Base-by-base conservation (phyloP, 139 green algal species). In the Chlamydomonas urium region DNA sequence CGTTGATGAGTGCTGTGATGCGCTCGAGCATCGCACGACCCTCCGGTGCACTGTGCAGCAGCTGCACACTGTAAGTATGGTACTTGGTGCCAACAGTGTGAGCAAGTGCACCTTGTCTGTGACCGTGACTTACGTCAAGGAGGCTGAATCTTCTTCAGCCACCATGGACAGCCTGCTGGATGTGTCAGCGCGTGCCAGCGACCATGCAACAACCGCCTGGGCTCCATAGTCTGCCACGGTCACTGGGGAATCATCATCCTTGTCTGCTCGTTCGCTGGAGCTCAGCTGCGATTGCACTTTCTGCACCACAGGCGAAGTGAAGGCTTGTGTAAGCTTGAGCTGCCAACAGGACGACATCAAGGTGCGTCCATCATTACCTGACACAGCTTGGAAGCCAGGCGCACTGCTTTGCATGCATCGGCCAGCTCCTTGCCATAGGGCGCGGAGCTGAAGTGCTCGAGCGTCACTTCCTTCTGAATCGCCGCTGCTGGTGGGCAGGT, bases 221-320 rank as follows among this genome's bases (percentile, higher is more conserved):
- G 93, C 90, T 23, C 86, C 91, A 75, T 97, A 98, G 75, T 98
- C 94, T 8, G 94, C 94, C 3, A 98, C 91, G 1, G 94, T 98
- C 0, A 98, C 94, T 24, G 94, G 94, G 0, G 86, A 94, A 31
- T 85, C 81, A 70, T 98, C 94, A 1, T 83, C 70, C 81, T 98
- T 98, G 65, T 88, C 81, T 1, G 58, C 66, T 21, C 83, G 84
- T 70, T 97, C 91, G 1, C 62, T 70, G 0, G 47, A 36, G 33
- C 75, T 81, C 21, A 97, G 76, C 75, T 88, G 58, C 23, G 73
- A 63, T 57, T 97, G 91, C 1, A 97, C 87, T 21, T 50, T 74
- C 87, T 95, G 60, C 32, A 28, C 4, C 10, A 31, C 23, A 62
- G 24, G 8, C 10, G n/a, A 17, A 62, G 19, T 31, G 53, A 14